phyloP scores from a whole-genome alignment of 345 rosid species.

The Cardamine resedifolia region DNA sequence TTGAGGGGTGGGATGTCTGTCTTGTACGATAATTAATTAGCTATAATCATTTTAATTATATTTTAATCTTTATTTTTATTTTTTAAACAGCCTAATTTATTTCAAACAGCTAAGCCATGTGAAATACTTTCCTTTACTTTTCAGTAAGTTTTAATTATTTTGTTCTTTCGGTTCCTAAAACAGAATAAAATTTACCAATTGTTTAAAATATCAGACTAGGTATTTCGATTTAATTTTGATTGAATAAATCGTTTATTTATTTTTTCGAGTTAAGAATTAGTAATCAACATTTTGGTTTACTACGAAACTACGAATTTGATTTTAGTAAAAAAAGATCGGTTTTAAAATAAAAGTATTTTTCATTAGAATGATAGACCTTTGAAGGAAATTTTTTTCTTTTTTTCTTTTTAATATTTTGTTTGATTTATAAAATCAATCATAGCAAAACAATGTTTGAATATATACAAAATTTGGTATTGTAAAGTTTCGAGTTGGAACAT shows the following conservation, averaged over 20 bases:
- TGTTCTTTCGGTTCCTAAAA: background rate
- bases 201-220: background rate
- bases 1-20: slow-evolving; percentile 39
- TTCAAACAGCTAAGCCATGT: slow-evolving; percentile 36
- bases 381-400: too few species aligned
- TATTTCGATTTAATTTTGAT: background rate
- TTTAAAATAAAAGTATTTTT: background rate
- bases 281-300: background rate
- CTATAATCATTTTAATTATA: slow-evolving; percentile 3
- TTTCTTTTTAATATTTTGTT: background rate
- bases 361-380: background rate
- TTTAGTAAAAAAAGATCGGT: background rate
- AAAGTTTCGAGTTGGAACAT: background rate
- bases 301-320: background rate
- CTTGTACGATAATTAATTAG: slow-evolving; percentile 16
- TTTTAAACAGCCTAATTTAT: slow-evolving; percentile 22
- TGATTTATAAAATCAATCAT: background rate
- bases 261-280: background rate
- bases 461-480: background rate
- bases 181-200: background rate
- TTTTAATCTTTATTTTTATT: background rate
- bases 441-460: background rate
- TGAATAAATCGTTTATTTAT: background rate
- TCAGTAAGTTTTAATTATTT: slow-evolving; percentile 5
- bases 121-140: slow-evolving; percentile 15